Conservation (phyloP, 352 stramenopile genomes). For the Pythium grandisporangium region DNA sequence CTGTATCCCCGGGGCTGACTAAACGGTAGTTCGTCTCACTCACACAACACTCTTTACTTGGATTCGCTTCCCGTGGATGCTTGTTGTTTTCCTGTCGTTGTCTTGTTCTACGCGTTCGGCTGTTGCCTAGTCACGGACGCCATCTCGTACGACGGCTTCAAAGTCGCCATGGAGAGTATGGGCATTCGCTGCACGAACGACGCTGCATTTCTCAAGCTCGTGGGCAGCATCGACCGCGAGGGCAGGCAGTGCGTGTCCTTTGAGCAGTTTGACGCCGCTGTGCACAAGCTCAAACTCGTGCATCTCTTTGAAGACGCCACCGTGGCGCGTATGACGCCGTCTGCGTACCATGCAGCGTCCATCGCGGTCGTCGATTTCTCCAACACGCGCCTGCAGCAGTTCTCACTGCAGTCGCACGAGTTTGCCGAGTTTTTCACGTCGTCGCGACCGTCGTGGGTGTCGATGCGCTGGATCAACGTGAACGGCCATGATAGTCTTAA, state of each 20-base stretch:
- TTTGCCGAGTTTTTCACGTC: slow-evolving; percentile 69
- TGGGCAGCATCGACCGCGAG: slow-evolving; percentile 54
- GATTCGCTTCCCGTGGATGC: no score
- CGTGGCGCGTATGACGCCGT: slow-evolving; percentile 40
- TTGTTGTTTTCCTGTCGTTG: background rate
- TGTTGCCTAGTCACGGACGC: slow-evolving; percentile 14
- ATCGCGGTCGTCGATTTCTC: slow-evolving; percentile 81
- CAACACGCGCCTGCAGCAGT: slow-evolving; percentile 56
- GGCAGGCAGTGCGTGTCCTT: slow-evolving; percentile 37
- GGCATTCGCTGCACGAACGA: slow-evolving; percentile 68
- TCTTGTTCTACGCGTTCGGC: background rate
- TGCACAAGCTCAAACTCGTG: slow-evolving; percentile 83
- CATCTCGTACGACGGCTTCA: slow-evolving; percentile 50
- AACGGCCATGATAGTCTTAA: slow-evolving; percentile 70
- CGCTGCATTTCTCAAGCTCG: slow-evolving; percentile 58
- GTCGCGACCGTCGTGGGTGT: slow-evolving; percentile 67
- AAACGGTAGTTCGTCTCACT: no score
- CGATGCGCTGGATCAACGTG: slow-evolving; percentile 83
- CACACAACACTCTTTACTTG: no score
- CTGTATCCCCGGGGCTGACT: no score
- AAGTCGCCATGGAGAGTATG: slow-evolving; percentile 44
- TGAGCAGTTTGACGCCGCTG: slow-evolving; percentile 65
- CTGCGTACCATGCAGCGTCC: slow-evolving; percentile 34
- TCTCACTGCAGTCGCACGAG: slow-evolving; percentile 33
- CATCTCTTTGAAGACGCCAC: slow-evolving; percentile 77